Percentiles rank a stretch among this genome's conserved stretches.
Evolutionary conservation across 805 yeast species (phyloP).

Genomic region (Metschnikowia bowlesiae): DNA sequence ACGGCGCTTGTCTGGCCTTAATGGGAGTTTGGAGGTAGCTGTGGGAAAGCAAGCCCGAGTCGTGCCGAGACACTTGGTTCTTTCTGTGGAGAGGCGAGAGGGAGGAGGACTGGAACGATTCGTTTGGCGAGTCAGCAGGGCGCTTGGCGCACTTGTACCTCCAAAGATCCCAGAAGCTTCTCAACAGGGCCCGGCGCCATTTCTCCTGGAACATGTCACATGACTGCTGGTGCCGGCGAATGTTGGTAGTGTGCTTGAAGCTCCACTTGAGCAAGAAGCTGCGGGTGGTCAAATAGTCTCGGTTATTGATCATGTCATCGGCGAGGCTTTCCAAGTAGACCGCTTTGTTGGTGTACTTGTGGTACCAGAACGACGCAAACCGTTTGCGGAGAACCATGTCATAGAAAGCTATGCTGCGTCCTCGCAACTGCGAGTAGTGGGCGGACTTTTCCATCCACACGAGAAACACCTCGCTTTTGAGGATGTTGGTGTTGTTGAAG

Average conservation of each 20-base stretch:
- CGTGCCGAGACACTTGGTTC: neutral
- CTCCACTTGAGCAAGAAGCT: constrained; percentile 33
- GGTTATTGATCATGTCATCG: constrained; percentile 26
- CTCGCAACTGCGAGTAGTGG: neutral
- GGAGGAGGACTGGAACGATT: neutral
- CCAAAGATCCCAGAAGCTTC: constrained; percentile 38
- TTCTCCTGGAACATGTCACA: constrained; percentile 31
- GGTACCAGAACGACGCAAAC: constrained; percentile 32
- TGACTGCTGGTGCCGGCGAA: constrained; percentile 32
- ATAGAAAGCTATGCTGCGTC: constrained; percentile 8
- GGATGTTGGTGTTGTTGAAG: constrained; percentile 6
- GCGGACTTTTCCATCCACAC: constrained; percentile 10
- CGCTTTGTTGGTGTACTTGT: constrained; percentile 22
- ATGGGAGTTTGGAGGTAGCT: constrained; percentile 35
- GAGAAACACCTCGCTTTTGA: constrained; percentile 7
- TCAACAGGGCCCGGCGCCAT: constrained; percentile 26
- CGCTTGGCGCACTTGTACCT: constrained; percentile 21
- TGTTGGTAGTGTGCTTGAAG: constrained; percentile 29
- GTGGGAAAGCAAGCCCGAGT: neutral
- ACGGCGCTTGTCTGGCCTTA: constrained; percentile 25
- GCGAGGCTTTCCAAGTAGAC: constrained; percentile 25
- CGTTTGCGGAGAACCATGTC: constrained; percentile 18
- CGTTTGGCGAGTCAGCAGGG: neutral
- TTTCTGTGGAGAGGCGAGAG: constrained; percentile 1
- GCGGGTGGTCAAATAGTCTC: constrained; percentile 23